Percentiles rank a stretch among this genome's conserved stretches.
Conservation (phyloP, 805 yeast species). For the Suhomyces pyralidae region DNA sequence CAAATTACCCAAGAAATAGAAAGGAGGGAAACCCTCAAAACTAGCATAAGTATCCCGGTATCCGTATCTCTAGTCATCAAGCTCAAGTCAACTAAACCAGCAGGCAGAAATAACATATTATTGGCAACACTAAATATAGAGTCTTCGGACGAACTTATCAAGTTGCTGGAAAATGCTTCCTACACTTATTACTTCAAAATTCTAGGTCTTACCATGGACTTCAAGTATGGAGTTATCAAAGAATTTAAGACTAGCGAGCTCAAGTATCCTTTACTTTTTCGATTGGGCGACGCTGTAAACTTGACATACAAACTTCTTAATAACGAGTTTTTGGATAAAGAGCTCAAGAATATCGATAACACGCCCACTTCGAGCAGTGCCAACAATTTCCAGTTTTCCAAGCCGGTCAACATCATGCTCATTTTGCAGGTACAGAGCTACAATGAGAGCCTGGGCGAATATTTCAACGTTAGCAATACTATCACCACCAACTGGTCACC, state of each 20-base stretch:
- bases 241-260: constrained; percentile 16
- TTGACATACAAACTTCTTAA: constrained; percentile 34
- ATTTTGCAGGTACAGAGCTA: constrained; percentile 23
- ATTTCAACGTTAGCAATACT: constrained; percentile 20
- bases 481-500: constrained; percentile 42
- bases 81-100: constrained; percentile 47
- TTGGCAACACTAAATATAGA: constrained; percentile 50
- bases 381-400: constrained; percentile 16
- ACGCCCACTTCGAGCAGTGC: constrained; percentile 5
- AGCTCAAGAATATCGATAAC: constrained; percentile 15
- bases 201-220: constrained; percentile 19
- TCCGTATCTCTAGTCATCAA: constrained; percentile 42
- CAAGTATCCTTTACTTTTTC: constrained; percentile 26
- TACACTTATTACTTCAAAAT: constrained; percentile 20
- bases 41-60: constrained; percentile 23
- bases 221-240: constrained; percentile 26
- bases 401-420: constrained; percentile 26
- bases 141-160: constrained; percentile 39
- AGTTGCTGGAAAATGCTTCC: constrained; percentile 4
- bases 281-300: constrained; percentile 29
- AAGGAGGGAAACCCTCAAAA: constrained; percentile 7
- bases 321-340: constrained; percentile 24
- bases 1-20: neutral
- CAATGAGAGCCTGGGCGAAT: constrained; percentile 4
- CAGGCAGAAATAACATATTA: constrained; percentile 43